These are phyloP conservation scores for Centaurea solstitialis DNA, from an alignment of 129 eudicot species.

Conservation along the genomic window DNA sequence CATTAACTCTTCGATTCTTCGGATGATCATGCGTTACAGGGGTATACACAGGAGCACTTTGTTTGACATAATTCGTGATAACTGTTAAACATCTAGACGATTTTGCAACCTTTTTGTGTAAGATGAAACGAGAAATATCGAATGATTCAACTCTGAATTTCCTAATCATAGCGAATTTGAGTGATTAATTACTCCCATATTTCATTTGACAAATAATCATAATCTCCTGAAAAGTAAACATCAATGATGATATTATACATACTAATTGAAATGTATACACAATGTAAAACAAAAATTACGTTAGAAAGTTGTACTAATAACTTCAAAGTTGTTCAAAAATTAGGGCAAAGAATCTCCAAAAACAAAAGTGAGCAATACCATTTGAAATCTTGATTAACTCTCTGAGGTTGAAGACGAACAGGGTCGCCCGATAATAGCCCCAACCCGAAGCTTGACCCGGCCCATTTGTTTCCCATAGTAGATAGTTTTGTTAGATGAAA, in stretches of 20 bases:
- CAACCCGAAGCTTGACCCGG: not conserved
- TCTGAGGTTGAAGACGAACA: too few species aligned
- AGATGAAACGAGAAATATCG: constrained; percentile 8
- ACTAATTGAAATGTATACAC: too few species aligned
- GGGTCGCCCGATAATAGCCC: not conserved
- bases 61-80: constrained; percentile 5
- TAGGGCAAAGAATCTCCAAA: not conserved
- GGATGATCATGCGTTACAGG: constrained; percentile 29
- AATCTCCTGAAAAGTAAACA: not conserved
- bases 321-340: not conserved
- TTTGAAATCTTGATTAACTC: too few species aligned
- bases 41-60: not conserved
- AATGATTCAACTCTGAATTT: constrained; percentile 22
- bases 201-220: not conserved
- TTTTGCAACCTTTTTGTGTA: constrained; percentile 20
- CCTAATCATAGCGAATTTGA: constrained; percentile 26
- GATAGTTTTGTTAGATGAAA: too few species aligned
- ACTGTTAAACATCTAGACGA: constrained; percentile 14
- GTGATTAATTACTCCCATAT: not conserved
- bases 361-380: not conserved
- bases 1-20: constrained; percentile 34
- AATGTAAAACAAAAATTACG: not conserved
- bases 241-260: too few species aligned
- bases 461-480: too few species aligned
- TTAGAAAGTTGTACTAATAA: not conserved